Evolutionary conservation across 139 green algal genomes (phyloP).

Genomic region (Picochlorum sp.): DNA sequence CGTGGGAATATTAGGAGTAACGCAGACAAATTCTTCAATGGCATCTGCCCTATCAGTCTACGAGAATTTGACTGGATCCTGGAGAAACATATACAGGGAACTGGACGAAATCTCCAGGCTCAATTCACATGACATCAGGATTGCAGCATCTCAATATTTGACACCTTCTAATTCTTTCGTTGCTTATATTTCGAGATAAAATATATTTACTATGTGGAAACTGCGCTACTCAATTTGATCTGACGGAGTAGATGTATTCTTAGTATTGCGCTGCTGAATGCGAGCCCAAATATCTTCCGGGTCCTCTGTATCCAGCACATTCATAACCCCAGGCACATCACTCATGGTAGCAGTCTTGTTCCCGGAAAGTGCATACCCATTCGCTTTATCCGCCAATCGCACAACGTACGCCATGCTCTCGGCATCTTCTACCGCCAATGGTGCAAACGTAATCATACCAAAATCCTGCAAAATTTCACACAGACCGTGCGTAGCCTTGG

Average conservation of each 20-base stretch:
- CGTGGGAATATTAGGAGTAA: slow-evolving; percentile 26
- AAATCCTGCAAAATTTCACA: slow-evolving; percentile 74
- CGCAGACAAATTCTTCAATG: slow-evolving; percentile 41
- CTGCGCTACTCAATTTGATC: background rate
- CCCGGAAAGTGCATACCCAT: slow-evolving; percentile 54
- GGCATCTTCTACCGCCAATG: slow-evolving; percentile 73
- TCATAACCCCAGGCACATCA: slow-evolving; percentile 4
- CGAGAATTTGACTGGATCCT: slow-evolving; percentile 27
- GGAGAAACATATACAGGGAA: slow-evolving; percentile 21
- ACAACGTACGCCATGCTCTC: slow-evolving; percentile 42
- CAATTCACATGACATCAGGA: background rate
- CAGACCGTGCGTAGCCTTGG: slow-evolving; percentile 5
- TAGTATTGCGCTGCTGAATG: slow-evolving; percentile 10
- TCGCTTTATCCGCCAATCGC: slow-evolving; percentile 58
- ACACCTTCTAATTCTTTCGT: background rate
- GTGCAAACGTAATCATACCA: slow-evolving; percentile 71
- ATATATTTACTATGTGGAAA: background rate
- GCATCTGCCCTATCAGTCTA: slow-evolving; percentile 36
- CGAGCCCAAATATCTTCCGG: slow-evolving; percentile 17
- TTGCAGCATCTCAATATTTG: background rate
- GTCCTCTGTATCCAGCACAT: slow-evolving; percentile 6
- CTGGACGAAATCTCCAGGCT: slow-evolving; percentile 23
- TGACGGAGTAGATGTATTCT: no score
- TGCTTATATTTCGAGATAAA: background rate
- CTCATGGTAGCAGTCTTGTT: background rate